Evolutionary conservation across 768 basidiomycete species (phyloP), one percentile per base, ranked within the genome.

Genomic region (Rhodocollybia butyracea): DNA sequence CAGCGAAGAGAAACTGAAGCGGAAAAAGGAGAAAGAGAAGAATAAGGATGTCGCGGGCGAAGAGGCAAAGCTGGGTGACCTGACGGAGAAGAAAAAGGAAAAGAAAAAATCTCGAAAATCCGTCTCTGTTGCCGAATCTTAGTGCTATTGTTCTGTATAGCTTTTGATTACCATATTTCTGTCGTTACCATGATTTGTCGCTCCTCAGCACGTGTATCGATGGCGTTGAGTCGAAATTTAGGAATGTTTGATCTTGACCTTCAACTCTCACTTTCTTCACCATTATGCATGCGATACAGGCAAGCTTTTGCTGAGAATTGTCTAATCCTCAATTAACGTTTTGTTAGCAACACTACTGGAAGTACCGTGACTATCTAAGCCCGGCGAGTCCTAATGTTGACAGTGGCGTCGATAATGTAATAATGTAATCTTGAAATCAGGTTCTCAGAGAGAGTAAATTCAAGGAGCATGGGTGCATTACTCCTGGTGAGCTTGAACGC

Each of bases 381-480:
- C 91, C 91, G 19, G 91, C 92, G 72, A 69, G 88, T 45, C 27
- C 26, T 29, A 43, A 43, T 27, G 12, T 19, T 24, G 13, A 15
- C 1, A 13, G 54, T 45, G 55, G 47, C 47, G 38, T 43, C 27
- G 17, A 13, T 19, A 32, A 5, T 27, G 15, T 27, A 38, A 56
- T 29, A n/a, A n/a, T n/a, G n/a, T n/a, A n/a, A 13, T 38, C 5
- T 26, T 5, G 6, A 40, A 38, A 42, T 3, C 69, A 97, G 94
- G 94, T 99, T 22, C 83, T 98, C 61, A 92, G 88, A 66, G 95
- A 98, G 75, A 94, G 91, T 76, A 98, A 98, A 70, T 99, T 99
- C 80, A 98, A 96, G 70, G 97, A 99, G 71, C 92, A 96, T 65
- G 97, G 97, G 6, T 82, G 95, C 52, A 95, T 98, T 62, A 97